These are phyloP conservation scores for Hanseniaspora singularis DNA, from an alignment of 805 yeast genomes.

Conservation along the genomic window DNA sequence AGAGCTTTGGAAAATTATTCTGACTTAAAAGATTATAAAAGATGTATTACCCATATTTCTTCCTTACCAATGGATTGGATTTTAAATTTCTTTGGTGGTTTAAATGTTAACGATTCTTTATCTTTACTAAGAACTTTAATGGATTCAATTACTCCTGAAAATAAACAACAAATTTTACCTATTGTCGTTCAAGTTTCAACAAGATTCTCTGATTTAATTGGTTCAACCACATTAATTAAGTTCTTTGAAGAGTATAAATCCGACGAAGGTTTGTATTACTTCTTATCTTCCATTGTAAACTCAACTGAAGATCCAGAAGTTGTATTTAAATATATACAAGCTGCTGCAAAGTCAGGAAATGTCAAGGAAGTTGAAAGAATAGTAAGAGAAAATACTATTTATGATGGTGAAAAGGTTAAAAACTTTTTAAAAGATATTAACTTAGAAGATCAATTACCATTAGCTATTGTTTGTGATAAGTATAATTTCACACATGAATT, in stretches of 20 bases:
- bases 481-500: constrained; percentile 84
- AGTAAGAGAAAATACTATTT: constrained; percentile 84
- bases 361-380: constrained; percentile 89
- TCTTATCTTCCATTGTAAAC: constrained; percentile 84
- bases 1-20: constrained; percentile 94
- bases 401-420: constrained; percentile 94
- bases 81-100: constrained; percentile 80
- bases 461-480: constrained; percentile 92
- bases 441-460: constrained; percentile 88
- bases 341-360: constrained; percentile 85
- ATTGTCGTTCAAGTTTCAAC: constrained; percentile 93
- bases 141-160: constrained; percentile 65
- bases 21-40: constrained; percentile 86
- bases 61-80: constrained; percentile 88
- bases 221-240: constrained; percentile 72
- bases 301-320: constrained; percentile 88
- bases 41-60: constrained; percentile 80
- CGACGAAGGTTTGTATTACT: constrained; percentile 87
- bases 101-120: constrained; percentile 86
- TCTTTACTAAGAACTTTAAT: constrained; percentile 80
- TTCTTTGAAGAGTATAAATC: constrained; percentile 89
- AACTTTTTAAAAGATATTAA: constrained; percentile 91
- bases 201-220: constrained; percentile 86
- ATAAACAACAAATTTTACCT: constrained; percentile 43
- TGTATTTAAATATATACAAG: constrained; percentile 88